A percentile compares a stretch with the other conserved stretches of the same genome.
Evolutionary conservation across 1,139 yeast genomes (phyloP).

Genomic region (Geotrichum reessii): DNA sequence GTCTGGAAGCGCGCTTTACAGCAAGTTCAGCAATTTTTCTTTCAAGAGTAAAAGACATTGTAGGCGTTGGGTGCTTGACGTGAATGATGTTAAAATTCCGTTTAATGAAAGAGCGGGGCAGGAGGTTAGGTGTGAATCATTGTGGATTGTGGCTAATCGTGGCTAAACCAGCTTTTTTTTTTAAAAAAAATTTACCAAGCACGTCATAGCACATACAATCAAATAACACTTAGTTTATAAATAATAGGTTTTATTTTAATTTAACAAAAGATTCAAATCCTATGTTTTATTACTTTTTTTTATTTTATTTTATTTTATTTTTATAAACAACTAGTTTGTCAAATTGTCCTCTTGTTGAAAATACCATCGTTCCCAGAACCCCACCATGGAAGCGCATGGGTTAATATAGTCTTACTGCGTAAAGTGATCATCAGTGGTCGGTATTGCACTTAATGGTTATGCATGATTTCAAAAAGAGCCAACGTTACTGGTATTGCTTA

Average conservation of each 20-base stretch:
- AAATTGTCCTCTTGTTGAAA: not conserved
- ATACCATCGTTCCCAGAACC: not conserved
- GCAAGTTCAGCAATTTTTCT: constrained; percentile 78
- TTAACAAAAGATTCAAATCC: not conserved
- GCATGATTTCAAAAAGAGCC: too few relatives aligned
- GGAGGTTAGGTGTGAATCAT: not conserved
- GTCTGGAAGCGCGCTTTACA: constrained; percentile 75
- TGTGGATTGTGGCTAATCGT: not conserved
- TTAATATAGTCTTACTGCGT: not conserved
- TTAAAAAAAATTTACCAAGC: not conserved
- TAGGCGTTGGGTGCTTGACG: not conserved
- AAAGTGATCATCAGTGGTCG: not conserved
- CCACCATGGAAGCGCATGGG: not conserved
- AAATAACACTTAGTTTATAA: too few relatives aligned
- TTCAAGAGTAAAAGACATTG: constrained; percentile 39
- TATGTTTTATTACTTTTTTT: not conserved
- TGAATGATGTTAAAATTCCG: not conserved
- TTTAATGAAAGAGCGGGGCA: not conserved
- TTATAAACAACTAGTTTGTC: not conserved
- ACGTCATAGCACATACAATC: not conserved
- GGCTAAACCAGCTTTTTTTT: not conserved
- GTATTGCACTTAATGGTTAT: too few relatives aligned
- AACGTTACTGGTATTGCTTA: too few relatives aligned
- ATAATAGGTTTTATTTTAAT: too few relatives aligned
- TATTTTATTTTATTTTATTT: not conserved